A percentile compares a stretch with the other conserved stretches of the same genome.
These are phyloP conservation scores for Nothopassalora personata DNA, from an alignment of 2,329 filamentous ascomycete species.

Conservation along the genomic window DNA sequence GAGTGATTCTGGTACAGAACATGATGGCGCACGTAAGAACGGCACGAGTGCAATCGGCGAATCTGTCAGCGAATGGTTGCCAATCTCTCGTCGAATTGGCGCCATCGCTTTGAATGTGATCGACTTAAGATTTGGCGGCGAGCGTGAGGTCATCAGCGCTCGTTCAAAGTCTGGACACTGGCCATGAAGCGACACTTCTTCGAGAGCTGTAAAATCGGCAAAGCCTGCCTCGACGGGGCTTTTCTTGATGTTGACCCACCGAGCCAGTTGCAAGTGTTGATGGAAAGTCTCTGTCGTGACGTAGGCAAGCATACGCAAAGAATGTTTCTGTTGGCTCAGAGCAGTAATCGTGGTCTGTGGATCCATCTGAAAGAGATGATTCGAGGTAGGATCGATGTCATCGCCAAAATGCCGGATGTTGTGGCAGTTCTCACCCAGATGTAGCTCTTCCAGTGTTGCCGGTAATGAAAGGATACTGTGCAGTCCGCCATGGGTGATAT, in stretches of 20 bases:
- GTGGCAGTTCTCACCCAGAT: constrained; percentile 21
- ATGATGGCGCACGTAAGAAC: constrained; percentile 19
- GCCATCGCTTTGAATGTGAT: constrained; percentile 9
- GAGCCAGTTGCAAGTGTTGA: constrained; percentile 2
- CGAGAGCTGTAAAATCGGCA: constrained; percentile 13
- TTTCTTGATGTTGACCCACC: neutral
- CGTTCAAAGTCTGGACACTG: constrained; percentile 19
- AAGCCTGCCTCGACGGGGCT: constrained; percentile 15
- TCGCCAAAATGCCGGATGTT: constrained; percentile 16
- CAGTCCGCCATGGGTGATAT: constrained; percentile 20
- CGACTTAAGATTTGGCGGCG: constrained; percentile 15
- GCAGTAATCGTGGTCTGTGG: constrained; percentile 11
- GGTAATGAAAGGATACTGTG: constrained; percentile 18
- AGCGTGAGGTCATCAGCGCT: constrained; percentile 16
- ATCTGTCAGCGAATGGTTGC: neutral
- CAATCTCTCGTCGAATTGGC: constrained; percentile 6
- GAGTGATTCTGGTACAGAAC: constrained; percentile 7
- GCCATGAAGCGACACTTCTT: constrained; percentile 13
- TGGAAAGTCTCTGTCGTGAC: constrained; percentile 9
- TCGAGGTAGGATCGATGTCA: constrained; percentile 11
- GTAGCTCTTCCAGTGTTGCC: constrained; percentile 12
- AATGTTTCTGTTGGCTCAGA: constrained; percentile 17
- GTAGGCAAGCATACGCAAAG: constrained; percentile 18
- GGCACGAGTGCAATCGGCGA: constrained; percentile 8
- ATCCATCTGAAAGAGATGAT: constrained; percentile 18